These are phyloP conservation scores for Colletotrichum scovillei DNA, from an alignment of 2,329 filamentous ascomycete species.

Conservation along the genomic window DNA sequence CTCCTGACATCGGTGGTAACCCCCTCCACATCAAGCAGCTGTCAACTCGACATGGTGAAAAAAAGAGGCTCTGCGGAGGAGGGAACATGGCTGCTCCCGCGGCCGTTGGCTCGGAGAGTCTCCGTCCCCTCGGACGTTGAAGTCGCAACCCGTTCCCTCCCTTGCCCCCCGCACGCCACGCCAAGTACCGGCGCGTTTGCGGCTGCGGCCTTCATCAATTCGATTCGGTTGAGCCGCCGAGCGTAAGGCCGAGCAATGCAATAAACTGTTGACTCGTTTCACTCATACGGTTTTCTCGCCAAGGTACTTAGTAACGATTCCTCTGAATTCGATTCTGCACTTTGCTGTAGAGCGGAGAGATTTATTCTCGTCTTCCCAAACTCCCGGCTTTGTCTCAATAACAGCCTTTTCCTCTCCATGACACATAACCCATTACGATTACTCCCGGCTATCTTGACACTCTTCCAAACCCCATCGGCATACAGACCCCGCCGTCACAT, in stretches of 20 bases:
- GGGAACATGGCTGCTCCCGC: constrained; percentile 23
- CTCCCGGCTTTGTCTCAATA: background rate
- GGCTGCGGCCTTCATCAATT: background rate
- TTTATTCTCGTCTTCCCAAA: background rate
- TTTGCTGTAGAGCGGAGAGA: background rate
- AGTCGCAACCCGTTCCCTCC: background rate
- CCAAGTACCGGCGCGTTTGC: background rate
- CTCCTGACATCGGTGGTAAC: background rate
- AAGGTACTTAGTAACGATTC: background rate
- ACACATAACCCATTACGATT: background rate
- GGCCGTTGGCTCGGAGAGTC: constrained; percentile 27
- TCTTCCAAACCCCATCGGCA: background rate
- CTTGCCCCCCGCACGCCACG: background rate
- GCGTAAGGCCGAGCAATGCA: constrained; percentile 5
- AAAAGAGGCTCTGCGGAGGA: constrained; percentile 11
- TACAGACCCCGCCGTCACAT: background rate
- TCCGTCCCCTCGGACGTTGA: constrained; percentile 9
- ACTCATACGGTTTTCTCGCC: background rate
- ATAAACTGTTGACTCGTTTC: background rate
- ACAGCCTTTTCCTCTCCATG: too few species aligned
- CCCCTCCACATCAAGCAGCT: background rate
- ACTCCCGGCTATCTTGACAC: background rate
- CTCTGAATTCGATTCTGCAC: background rate
- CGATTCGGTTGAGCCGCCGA: constrained; percentile 3
- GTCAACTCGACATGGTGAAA: background rate